These are phyloP conservation scores for Neurospora sp. DNA, from an alignment of 495 filamentous ascomycete genomes.

Conservation along the genomic window DNA sequence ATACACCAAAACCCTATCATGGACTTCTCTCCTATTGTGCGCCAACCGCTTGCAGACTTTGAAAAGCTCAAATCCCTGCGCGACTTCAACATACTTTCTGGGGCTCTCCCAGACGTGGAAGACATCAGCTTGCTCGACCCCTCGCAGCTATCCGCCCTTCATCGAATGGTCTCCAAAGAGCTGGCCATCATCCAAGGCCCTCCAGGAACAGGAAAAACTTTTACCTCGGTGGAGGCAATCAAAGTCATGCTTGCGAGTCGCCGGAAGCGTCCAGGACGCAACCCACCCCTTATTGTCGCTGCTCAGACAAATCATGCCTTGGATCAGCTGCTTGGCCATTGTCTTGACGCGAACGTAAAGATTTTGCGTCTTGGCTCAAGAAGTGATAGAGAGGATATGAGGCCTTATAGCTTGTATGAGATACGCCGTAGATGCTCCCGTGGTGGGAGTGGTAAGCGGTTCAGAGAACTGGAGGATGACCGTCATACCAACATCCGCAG, in stretches of 20 bases:
- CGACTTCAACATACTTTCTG: constrained; percentile 39
- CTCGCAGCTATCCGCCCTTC: constrained; percentile 59
- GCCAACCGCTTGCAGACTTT: constrained; percentile 15
- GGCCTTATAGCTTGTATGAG: constrained; percentile 54
- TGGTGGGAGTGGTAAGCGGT: neutral
- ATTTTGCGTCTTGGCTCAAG: constrained; percentile 75
- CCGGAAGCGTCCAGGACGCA: constrained; percentile 1
- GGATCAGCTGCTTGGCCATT: constrained; percentile 67
- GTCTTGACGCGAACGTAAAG: constrained; percentile 52
- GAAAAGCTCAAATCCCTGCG: constrained; percentile 39
- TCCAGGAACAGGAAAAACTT: constrained; percentile 85
- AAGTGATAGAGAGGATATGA: constrained; percentile 53
- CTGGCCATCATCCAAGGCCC: constrained; percentile 82
- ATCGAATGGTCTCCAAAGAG: constrained; percentile 59
- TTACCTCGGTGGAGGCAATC: constrained; percentile 62
- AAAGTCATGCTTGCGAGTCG: constrained; percentile 54
- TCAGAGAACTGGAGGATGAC: constrained; percentile 1
- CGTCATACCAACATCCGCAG: constrained; percentile 12
- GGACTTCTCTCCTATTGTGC: constrained; percentile 25
- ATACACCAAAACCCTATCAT: constrained; percentile 20
- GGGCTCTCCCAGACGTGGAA: constrained; percentile 15
- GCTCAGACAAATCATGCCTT: constrained; percentile 92
- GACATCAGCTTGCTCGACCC: constrained; percentile 47
- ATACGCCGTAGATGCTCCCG: constrained; percentile 30
- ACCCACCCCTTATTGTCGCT: constrained; percentile 53